Conservation (phyloP, 2,329 filamentous ascomycete genomes). For the Penicillium freii region DNA sequence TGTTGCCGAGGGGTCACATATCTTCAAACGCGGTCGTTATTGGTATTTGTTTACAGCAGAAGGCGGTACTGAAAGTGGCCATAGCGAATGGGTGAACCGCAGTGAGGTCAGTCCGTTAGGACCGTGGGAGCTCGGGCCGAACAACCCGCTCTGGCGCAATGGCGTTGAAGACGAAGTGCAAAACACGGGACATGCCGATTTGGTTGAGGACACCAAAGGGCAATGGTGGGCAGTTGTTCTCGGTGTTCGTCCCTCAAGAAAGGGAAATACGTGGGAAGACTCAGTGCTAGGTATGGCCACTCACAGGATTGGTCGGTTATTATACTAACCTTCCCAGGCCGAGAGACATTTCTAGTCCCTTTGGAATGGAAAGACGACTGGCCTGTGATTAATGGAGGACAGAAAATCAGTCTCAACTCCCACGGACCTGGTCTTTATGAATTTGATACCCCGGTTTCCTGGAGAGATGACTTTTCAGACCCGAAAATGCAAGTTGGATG, state of each 20-base stretch:
- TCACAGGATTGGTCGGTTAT: not conserved
- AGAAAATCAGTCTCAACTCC: constrained; percentile 42
- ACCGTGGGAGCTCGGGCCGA: constrained; percentile 60
- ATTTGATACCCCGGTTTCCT: constrained; percentile 16
- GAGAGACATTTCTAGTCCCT: constrained; percentile 53
- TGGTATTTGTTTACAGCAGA: constrained; percentile 57
- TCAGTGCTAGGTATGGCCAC: constrained; percentile 43
- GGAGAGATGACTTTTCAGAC: constrained; percentile 38
- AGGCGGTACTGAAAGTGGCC: constrained; percentile 58
- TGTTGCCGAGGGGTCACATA: constrained; percentile 55
- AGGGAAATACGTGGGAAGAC: constrained; percentile 32
- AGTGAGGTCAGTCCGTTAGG: constrained; percentile 56
- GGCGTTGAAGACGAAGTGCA: constrained; percentile 50
- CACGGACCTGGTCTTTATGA: constrained; percentile 23
- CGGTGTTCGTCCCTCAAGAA: constrained; percentile 43
- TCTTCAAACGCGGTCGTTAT: constrained; percentile 52
- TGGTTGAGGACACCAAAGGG: constrained; percentile 48
- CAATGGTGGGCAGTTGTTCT: constrained; percentile 52
- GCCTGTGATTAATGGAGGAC: constrained; percentile 52
- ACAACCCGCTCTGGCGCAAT: constrained; percentile 57
- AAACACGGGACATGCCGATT: constrained; percentile 51
- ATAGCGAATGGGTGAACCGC: constrained; percentile 59
- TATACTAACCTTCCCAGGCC: constrained; percentile 30
- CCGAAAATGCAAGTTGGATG: constrained; percentile 32
- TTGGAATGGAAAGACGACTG: constrained; percentile 53